phyloP scores from a whole-genome alignment of 768 basidiomycete species.

The Pilatotrama ljubarskyi region DNA sequence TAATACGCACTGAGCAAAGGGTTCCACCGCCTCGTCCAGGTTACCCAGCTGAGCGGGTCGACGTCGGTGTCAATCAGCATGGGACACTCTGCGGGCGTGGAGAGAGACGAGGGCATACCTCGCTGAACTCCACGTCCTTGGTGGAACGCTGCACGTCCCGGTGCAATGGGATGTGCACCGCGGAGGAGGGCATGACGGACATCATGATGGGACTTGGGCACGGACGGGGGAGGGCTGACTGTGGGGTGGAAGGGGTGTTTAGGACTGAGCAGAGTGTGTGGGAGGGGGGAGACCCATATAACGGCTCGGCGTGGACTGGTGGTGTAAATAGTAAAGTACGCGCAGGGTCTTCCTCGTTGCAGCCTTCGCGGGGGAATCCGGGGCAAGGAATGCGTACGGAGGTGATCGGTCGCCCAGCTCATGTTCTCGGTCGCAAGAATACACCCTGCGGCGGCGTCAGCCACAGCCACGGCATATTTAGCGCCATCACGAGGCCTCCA shows the following conservation, averaged over 20 bases:
- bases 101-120: slow-evolving; percentile 31
- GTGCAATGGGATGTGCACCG: slow-evolving; percentile 28
- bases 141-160: slow-evolving; percentile 21
- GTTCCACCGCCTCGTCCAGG: slow-evolving; percentile 56
- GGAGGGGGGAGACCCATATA: slow-evolving; percentile 19
- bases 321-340: slow-evolving; percentile 20
- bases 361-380: slow-evolving; percentile 30
- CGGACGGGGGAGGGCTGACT: slow-evolving; percentile 7
- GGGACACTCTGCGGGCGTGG: not conserved
- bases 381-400: slow-evolving; percentile 24
- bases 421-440: slow-evolving; percentile 24
- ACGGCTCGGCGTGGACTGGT: slow-evolving; percentile 4
- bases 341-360: slow-evolving; percentile 28
- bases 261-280: slow-evolving; percentile 3
- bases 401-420: slow-evolving; percentile 24
- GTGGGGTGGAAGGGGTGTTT: slow-evolving; percentile 6
- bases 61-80: slow-evolving; percentile 11
- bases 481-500: slow-evolving; percentile 18
- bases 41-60: slow-evolving; percentile 44
- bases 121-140: slow-evolving; percentile 36
- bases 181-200: slow-evolving; percentile 30
- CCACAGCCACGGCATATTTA: slow-evolving; percentile 17
- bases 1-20: slow-evolving; percentile 56
- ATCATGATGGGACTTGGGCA: slow-evolving; percentile 28
- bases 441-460: slow-evolving; percentile 16